Evolutionary conservation across 1,284 basidiomycete species (phyloP), one percentile per base, ranked within the genome.

Genomic region (Anthracocystis setariae): DNA sequence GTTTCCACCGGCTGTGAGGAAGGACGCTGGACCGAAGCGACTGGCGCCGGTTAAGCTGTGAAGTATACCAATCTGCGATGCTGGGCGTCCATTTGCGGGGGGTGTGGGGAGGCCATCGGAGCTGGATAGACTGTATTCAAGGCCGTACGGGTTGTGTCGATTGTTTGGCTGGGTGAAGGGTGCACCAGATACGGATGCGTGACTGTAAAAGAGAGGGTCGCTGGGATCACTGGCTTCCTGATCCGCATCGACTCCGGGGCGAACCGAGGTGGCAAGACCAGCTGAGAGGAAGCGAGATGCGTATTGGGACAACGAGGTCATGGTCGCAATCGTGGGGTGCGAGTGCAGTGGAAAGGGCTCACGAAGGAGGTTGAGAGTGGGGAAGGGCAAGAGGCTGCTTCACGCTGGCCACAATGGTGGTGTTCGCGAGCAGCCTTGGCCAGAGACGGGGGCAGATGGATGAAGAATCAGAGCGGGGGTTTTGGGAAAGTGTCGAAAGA

Each of bases 231-330:
- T 57, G 25, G 59, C 60, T 18, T 74, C 72, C 5, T 67, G 58
- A 27, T 72, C 72, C 17, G 64, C 58, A 46, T 55, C 59, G 7
- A 59, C 48, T 32, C 62, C 61, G 24, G 62, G 65, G n/a, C 70
- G 56, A 5, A 38, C 46, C 0, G 63, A 64, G 8, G 64, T 58
- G 12, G 60, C 57, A n/a, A 68, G 53, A 15, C 67, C 62, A 0
- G 69, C 62, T 17, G 72, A 71, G 27, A 74, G 68, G 39, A 74
- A 74, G 64, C 63, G 67, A 3, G 72, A 74, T 3, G 72, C 72
- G 53, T 74, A 74, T 38, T 71, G 69, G 7, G 72, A 74, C 42
- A 74, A 58, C 27, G 72, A 74, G 15, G 72, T 51, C 72, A 74
- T 74, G 15, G 10, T 46, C 23, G 33, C 27, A 10, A 15, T 5